Conservation (phyloP, 495 filamentous ascomycete species). For the Hapsidospora chrysogenum region DNA sequence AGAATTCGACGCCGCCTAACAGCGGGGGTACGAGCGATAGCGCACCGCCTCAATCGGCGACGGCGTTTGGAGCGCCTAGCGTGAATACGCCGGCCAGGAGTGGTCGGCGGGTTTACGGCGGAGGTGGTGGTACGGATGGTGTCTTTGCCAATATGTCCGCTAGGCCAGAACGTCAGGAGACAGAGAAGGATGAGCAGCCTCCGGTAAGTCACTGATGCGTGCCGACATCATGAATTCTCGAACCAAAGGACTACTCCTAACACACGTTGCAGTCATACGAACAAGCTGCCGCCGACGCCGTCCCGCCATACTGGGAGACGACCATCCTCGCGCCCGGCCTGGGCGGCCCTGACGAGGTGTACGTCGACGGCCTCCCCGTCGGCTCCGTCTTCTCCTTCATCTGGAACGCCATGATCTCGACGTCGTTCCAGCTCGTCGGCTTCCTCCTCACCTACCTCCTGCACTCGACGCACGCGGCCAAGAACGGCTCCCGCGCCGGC, state of each 20-base stretch:
- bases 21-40: neutral
- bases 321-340: constrained; percentile 86
- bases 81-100: constrained; percentile 6
- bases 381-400: constrained; percentile 90
- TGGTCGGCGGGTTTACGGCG: constrained; percentile 35
- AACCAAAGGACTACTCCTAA: constrained; percentile 17
- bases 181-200: constrained; percentile 65
- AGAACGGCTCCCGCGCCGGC: constrained; percentile 88
- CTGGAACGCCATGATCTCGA: constrained; percentile 97
- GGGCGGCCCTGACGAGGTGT: constrained; percentile 76
- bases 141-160: constrained; percentile 92
- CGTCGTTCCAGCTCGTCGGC: constrained; percentile 94
- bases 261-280: constrained; percentile 62
- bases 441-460: constrained; percentile 96
- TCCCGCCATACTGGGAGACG: constrained; percentile 97
- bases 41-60: neutral
- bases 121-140: constrained; percentile 63
- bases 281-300: constrained; percentile 91
- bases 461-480: constrained; percentile 93
- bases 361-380: constrained; percentile 88
- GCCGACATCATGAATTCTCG: neutral
- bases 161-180: constrained; percentile 70
- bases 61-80: neutral
- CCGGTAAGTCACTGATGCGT: constrained; percentile 45
- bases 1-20: constrained; percentile 31